Conservation (phyloP, 805 yeast species). For the Saccharomycopsis fodiens region DNA sequence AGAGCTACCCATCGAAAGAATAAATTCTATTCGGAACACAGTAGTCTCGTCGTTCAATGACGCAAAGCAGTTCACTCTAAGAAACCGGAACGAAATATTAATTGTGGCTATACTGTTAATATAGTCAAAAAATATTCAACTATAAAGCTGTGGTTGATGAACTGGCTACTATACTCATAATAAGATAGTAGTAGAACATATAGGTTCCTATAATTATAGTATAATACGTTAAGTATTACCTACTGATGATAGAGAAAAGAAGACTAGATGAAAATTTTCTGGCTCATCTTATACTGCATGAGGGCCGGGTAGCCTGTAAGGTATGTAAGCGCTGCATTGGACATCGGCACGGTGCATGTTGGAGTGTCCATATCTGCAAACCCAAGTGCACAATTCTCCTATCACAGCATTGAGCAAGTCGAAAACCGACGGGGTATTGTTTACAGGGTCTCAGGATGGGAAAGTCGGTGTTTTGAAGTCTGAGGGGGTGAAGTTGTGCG, state of each 20-base stretch:
- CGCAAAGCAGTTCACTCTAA: constrained; percentile 19
- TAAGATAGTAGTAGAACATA: constrained; percentile 16
- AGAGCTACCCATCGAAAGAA: constrained; percentile 1
- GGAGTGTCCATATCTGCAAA: background rate
- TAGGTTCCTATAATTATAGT: constrained; percentile 20
- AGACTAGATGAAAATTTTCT: constrained; percentile 3
- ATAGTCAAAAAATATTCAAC: constrained; percentile 22
- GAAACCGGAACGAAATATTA: constrained; percentile 23
- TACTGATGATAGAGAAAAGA: constrained; percentile 21
- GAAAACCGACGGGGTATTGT: constrained; percentile 3
- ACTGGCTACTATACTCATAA: constrained; percentile 16
- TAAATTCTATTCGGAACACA: background rate
- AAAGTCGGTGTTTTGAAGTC: constrained; percentile 8
- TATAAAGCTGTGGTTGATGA: constrained; percentile 22
- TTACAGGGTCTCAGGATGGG: constrained; percentile 14
- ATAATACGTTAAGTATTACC: constrained; percentile 22
- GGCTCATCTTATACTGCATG: background rate
- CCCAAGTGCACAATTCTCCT: constrained; percentile 11
- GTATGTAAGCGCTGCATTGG: background rate
- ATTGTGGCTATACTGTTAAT: constrained; percentile 22
- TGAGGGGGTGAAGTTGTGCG: background rate
- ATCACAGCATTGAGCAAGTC: constrained; percentile 7
- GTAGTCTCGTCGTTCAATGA: constrained; percentile 10
- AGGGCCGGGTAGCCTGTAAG: background rate
- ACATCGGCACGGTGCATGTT: background rate